Percentiles rank a stretch among this genome's conserved stretches.
Evolutionary conservation across 768 basidiomycete species (phyloP).

Genomic region (Hortiboletus flavorubellus): DNA sequence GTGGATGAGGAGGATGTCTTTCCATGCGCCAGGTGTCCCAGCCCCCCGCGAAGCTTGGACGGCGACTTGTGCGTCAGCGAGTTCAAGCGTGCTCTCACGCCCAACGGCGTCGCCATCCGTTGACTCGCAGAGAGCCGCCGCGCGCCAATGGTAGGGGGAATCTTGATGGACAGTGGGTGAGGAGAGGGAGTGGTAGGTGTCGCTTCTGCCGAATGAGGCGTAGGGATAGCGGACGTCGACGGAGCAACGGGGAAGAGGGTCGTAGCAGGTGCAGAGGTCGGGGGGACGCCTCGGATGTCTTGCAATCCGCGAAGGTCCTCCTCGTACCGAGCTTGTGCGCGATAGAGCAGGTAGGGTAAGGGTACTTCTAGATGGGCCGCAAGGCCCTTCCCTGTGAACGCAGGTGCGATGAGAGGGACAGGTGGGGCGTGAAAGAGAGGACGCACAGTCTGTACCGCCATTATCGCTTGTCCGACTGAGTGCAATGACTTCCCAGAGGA

Average conservation of each 20-base stretch:
- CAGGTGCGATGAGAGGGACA: background rate
- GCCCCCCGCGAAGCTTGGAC: constrained; percentile 30
- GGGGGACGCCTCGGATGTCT: constrained; percentile 60
- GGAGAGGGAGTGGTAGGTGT: constrained; percentile 13
- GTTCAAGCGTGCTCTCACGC: constrained; percentile 67
- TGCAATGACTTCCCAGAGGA: constrained; percentile 85
- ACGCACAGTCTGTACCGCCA: constrained; percentile 76
- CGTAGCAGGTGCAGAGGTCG: constrained; percentile 39
- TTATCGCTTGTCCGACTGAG: constrained; percentile 70
- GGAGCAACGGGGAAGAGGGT: constrained; percentile 27
- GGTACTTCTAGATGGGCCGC: constrained; percentile 79
- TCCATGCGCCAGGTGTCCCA: constrained; percentile 18
- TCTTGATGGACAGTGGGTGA: constrained; percentile 26
- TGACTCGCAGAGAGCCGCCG: constrained; percentile 38
- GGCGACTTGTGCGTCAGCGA: constrained; percentile 57
- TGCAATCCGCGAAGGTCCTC: constrained; percentile 80
- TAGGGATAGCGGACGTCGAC: constrained; percentile 6
- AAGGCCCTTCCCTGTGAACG: constrained; percentile 70
- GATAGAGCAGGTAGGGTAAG: constrained; percentile 78
- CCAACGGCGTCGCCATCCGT: constrained; percentile 52
- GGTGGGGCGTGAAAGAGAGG: background rate
- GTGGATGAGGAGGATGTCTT: constrained; percentile 69
- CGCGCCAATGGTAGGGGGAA: constrained; percentile 15
- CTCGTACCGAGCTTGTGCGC: constrained; percentile 80
- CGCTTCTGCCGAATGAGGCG: constrained; percentile 15